These are phyloP conservation scores for Hypholoma sublateritium DNA, from an alignment of 768 basidiomycete genomes.

Conservation along the genomic window DNA sequence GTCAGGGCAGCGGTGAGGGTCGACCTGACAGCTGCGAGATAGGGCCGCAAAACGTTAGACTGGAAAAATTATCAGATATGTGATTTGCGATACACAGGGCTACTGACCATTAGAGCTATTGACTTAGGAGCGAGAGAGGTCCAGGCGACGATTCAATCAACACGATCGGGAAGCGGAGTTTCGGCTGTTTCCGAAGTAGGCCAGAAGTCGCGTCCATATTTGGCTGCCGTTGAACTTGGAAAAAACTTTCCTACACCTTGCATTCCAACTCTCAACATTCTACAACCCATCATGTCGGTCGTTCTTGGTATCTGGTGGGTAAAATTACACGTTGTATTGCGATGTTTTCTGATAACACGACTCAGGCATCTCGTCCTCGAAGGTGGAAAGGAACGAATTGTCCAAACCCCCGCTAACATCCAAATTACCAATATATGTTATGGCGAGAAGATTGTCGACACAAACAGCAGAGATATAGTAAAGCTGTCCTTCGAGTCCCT, in stretches of 20 bases:
- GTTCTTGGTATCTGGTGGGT: constrained; percentile 69
- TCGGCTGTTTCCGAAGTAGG: constrained; percentile 25
- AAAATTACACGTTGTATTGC: constrained; percentile 22
- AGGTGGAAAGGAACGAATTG: constrained; percentile 54
- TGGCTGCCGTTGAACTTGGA: constrained; percentile 13
- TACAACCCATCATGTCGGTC: constrained; percentile 45
- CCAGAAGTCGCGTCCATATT: constrained; percentile 9
- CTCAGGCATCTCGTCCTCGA: constrained; percentile 61
- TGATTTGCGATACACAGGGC: neutral
- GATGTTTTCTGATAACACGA: neutral
- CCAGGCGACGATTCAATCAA: constrained; percentile 4
- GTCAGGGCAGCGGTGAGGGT: constrained; percentile 98
- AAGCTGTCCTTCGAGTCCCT: constrained; percentile 60
- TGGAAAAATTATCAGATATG: constrained; percentile 28
- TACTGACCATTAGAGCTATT: constrained; percentile 2
- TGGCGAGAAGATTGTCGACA: constrained; percentile 68
- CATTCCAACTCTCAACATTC: constrained; percentile 8
- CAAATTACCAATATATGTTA: constrained; percentile 83
- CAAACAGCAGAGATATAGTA: constrained; percentile 58
- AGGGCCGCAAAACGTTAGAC: constrained; percentile 95
- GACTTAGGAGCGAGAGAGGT: neutral
- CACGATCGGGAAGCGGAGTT: constrained; percentile 44
- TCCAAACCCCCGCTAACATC: constrained; percentile 67
- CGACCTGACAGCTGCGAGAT: constrained; percentile 92
- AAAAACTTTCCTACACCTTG: constrained; percentile 17